phyloP scores from a whole-genome alignment of 176 grass and related monocot species.

The Ensete glaucum region DNA sequence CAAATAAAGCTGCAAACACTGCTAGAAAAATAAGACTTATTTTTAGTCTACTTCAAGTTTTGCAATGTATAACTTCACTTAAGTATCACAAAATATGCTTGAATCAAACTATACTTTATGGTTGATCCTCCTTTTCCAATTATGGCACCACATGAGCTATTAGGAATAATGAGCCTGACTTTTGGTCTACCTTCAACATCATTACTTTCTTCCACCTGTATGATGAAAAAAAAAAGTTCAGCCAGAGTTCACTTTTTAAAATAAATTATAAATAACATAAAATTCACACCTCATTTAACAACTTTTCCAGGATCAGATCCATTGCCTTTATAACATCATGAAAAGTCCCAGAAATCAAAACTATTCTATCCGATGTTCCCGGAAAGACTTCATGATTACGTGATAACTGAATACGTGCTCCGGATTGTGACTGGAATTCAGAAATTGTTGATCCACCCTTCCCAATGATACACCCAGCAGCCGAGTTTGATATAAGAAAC shows the following conservation, averaged over 20 bases:
- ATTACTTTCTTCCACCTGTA: slow-evolving; percentile 74
- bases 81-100: not conserved
- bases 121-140: slow-evolving; percentile 98
- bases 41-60: not conserved
- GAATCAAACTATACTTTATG: slow-evolving; percentile 58
- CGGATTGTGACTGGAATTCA: slow-evolving; percentile 88
- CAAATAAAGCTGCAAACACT: not conserved
- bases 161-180: slow-evolving; percentile 84
- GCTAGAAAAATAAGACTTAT: not conserved
- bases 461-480: slow-evolving; percentile 93
- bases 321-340: slow-evolving; percentile 80
- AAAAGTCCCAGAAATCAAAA: slow-evolving; percentile 85
- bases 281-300: slow-evolving; percentile 60
- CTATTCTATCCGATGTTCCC: slow-evolving; percentile 88
- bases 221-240: slow-evolving; percentile 14
- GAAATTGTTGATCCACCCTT: slow-evolving; percentile 95
- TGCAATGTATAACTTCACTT: slow-evolving; percentile 4
- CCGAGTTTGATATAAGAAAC: slow-evolving; percentile 80
- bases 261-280: not conserved
- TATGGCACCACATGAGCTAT: slow-evolving; percentile 92
- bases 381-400: slow-evolving; percentile 94
- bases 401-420: slow-evolving; percentile 88
- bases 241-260: not conserved
- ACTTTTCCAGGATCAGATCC: slow-evolving; percentile 88
- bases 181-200: slow-evolving; percentile 82